phyloP scores from a whole-genome alignment of 1,284 basidiomycete genomes.

The Sanguinoderma infundibulare region DNA sequence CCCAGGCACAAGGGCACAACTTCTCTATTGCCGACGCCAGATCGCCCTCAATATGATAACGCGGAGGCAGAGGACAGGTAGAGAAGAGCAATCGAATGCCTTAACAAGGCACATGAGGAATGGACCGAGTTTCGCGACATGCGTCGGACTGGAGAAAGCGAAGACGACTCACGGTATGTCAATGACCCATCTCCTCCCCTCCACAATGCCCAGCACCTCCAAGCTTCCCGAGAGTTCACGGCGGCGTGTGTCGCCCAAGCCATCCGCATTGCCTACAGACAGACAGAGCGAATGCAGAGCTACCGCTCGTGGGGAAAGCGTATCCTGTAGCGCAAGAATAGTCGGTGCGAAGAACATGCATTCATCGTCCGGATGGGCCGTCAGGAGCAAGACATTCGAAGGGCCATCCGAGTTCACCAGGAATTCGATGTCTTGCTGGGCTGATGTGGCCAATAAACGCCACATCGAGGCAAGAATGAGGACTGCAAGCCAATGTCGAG shows the following conservation, averaged over 20 bases:
- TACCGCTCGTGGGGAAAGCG: constrained; percentile 23
- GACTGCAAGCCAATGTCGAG: constrained; percentile 11
- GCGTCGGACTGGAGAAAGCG: not conserved
- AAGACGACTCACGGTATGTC: constrained; percentile 70
- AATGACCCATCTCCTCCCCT: constrained; percentile 60
- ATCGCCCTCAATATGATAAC: too few species aligned
- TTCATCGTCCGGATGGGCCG: constrained; percentile 93
- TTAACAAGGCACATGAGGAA: too few species aligned
- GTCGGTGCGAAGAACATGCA: constrained; percentile 92
- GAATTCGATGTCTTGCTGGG: constrained; percentile 3
- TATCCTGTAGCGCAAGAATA: constrained; percentile 53
- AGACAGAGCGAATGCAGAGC: constrained; percentile 65
- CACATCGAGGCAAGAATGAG: constrained; percentile 19
- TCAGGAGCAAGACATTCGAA: constrained; percentile 65
- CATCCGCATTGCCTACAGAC: constrained; percentile 80
- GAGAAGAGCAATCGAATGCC: not conserved
- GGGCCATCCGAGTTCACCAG: constrained; percentile 9
- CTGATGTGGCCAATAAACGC: constrained; percentile 12
- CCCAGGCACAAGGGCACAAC: too few species aligned
- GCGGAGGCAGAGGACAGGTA: too few species aligned
- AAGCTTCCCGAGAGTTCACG: constrained; percentile 75
- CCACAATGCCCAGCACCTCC: constrained; percentile 69
- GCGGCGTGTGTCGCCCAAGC: constrained; percentile 68
- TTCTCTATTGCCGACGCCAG: too few species aligned
- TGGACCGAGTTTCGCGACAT: too few species aligned